Base-by-base conservation (phyloP, 768 basidiomycete species). In the Sarcomyxa edulis region DNA sequence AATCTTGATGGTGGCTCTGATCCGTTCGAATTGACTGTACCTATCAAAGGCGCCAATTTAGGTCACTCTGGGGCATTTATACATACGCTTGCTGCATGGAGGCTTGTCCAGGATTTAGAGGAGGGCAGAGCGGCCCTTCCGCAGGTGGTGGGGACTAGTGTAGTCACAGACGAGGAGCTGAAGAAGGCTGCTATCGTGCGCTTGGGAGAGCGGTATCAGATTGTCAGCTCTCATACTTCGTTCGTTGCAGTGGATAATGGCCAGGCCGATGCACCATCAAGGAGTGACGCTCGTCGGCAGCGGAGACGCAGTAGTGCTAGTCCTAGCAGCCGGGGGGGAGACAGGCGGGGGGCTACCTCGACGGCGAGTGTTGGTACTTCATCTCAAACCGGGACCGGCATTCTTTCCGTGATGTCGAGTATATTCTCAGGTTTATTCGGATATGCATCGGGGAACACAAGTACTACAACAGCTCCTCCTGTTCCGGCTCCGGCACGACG, bases 1-100 rank as follows among this genome's bases (percentile, higher is more conserved):
- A 47, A 54, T 7, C 57, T 72, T 5, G 61, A 59, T 27, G 64
- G 60, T 12, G 57, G 63, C 0, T 53, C 49, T 3, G 40, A 38
- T 20, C 22, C 50, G 8, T 64, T 67, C 32, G 46, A 57, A 29
- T 23, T 60, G n/a, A 43, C 35, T 1, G 54, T 68, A 20, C 60
- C 60, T 1, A 52, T 69, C 15, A 44, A 48, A 15, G 48, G 44
- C 3, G 56, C 62, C 15, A n/a, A n/a, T n/a, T n/a, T n/a, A n/a
- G n/a, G n/a, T n/a, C 62, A 59, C 5, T 40, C 26, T 9, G 27
- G 28, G 20, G n/a, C 33, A 10, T 21, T 59, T 54, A 51, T 82
- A 19, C 81, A 82, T 48, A 66, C 70, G 0, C 57, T 81, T 26
- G 70, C 75, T 5, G 79, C 77, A 2, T 68, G 71, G 40, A 57